These are phyloP conservation scores for Gnaphalium uliginosum DNA, from an alignment of 129 eudicot genomes.

Conservation along the genomic window DNA sequence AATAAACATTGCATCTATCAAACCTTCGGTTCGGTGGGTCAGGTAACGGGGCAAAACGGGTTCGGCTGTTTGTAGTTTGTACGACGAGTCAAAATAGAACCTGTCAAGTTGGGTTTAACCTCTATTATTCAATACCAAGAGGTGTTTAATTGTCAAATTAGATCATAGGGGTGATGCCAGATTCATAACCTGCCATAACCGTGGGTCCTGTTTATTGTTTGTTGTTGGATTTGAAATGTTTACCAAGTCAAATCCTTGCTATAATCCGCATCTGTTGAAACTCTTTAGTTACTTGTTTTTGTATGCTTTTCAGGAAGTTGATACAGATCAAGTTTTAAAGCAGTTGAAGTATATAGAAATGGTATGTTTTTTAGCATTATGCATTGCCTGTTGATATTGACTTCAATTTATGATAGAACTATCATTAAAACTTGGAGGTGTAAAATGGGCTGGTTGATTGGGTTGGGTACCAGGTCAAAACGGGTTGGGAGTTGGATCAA, in stretches of 20 bases:
- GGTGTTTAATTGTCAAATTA: neutral
- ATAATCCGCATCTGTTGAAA: neutral
- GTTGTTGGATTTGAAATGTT: neutral
- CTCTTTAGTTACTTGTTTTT: neutral
- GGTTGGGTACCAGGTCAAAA: neutral
- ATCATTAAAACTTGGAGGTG: neutral
- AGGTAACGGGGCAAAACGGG: too few species aligned
- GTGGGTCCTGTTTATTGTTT: neutral
- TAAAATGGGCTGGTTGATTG: neutral
- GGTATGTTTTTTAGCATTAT: constrained; percentile 47
- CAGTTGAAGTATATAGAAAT: constrained; percentile 88
- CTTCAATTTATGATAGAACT: neutral
- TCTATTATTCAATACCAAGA: too few species aligned
- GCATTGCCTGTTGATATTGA: neutral
- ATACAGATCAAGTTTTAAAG: constrained; percentile 75
- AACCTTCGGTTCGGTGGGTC: neutral
- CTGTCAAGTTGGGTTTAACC: too few species aligned
- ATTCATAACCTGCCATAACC: neutral
- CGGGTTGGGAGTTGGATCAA: neutral
- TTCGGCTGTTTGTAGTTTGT: too few species aligned
- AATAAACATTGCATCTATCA: neutral
- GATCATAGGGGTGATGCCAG: neutral
- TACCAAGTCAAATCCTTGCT: neutral
- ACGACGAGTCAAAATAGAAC: too few species aligned
- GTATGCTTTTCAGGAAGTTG: constrained; percentile 62